Conservation (phyloP, 75 land plant species). For the Chamaecyparis obtusa region DNA sequence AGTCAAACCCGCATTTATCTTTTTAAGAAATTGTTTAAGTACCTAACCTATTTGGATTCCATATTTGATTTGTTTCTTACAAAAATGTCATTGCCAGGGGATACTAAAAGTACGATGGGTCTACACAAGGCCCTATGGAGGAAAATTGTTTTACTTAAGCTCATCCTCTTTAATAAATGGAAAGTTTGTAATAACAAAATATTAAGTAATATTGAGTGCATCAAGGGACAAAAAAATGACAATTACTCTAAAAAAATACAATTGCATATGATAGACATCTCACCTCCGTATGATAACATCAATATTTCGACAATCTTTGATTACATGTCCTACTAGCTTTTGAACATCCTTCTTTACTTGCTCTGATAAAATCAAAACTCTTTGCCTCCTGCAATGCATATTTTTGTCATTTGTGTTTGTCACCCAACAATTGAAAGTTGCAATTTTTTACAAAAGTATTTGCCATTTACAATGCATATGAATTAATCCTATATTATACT, state of each 20-base stretch:
- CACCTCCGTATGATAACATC: slow-evolving; percentile 84
- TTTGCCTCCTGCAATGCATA: slow-evolving; percentile 63
- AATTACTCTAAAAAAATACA: background rate
- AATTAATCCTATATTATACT: slow-evolving; percentile 3
- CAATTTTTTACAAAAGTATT: background rate
- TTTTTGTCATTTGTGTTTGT: background rate
- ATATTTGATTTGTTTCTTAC: background rate
- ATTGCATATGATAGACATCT: background rate
- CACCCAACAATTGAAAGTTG: background rate
- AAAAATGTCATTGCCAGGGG: background rate
- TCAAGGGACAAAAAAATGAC: background rate
- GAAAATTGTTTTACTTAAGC: background rate
- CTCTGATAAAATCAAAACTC: slow-evolving; percentile 82
- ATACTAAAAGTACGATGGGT: background rate
- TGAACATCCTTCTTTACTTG: slow-evolving; percentile 81
- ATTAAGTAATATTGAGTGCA: background rate
- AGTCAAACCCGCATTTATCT: background rate
- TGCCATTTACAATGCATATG: background rate
- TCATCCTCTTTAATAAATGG: background rate
- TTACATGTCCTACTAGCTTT: slow-evolving; percentile 59
- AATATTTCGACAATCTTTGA: slow-evolving; percentile 72
- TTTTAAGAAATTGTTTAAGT: background rate
- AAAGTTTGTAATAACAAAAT: background rate
- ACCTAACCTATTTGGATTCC: background rate
- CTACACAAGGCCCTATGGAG: background rate